A percentile compares a stretch with the other conserved stretches of the same genome.
These are phyloP conservation scores for Phylloporus scabripes DNA, from an alignment of 768 basidiomycete species.

Conservation along the genomic window DNA sequence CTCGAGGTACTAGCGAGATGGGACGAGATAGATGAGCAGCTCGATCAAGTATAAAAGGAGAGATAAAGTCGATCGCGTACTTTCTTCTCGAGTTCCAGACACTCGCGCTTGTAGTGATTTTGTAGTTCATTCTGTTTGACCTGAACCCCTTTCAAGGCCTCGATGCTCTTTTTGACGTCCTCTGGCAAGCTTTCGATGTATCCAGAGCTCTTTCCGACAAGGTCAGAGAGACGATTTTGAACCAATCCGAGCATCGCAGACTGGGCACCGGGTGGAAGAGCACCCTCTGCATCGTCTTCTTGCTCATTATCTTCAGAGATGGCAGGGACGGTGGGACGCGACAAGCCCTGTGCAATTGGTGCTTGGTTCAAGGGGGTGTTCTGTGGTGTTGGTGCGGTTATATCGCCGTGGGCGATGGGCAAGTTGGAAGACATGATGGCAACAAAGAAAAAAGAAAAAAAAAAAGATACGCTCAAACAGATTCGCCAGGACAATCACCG, in stretches of 20 bases:
- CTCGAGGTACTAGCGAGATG: constrained; percentile 53
- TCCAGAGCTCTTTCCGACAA: constrained; percentile 88
- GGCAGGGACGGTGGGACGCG: constrained; percentile 84
- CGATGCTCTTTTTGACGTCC: constrained; percentile 77
- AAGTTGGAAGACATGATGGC: constrained; percentile 63
- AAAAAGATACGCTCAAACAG: constrained; percentile 16
- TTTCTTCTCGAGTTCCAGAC: constrained; percentile 94
- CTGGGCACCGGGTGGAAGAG: constrained; percentile 42
- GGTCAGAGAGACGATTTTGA: constrained; percentile 76
- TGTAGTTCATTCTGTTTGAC: constrained; percentile 87
- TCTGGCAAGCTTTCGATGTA: constrained; percentile 88
- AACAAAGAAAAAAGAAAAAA: constrained; percentile 21
- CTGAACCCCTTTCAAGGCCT: constrained; percentile 93
- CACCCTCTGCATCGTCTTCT: constrained; percentile 51
- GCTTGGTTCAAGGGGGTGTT: constrained; percentile 85
- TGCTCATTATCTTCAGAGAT: constrained; percentile 78
- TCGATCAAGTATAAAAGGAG: constrained; percentile 12
- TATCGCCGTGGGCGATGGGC: constrained; percentile 53
- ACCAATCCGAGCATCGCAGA: constrained; percentile 80
- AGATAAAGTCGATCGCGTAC: constrained; percentile 37
- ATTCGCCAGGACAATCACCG: constrained; percentile 22
- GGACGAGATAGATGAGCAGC: constrained; percentile 3
- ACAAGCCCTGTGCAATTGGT: constrained; percentile 73
- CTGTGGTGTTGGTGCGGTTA: constrained; percentile 89
- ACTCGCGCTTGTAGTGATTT: constrained; percentile 88